Evolutionary conservation across 805 yeast genomes (phyloP), one percentile per base, ranked within the genome.

Genomic region (Danielia reshetovae): DNA sequence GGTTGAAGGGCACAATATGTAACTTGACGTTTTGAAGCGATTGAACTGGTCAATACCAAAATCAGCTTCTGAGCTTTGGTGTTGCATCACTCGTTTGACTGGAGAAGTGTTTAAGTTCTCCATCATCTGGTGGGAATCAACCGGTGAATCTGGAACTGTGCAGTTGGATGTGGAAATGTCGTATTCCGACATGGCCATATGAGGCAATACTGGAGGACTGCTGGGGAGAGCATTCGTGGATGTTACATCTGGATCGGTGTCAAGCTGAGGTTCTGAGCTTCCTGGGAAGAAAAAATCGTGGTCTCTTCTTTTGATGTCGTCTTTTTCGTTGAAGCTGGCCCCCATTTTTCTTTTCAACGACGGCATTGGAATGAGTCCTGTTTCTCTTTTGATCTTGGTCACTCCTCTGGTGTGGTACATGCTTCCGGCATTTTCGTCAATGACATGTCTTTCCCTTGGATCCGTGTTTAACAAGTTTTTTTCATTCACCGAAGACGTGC

Each of bases 21-120:
- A 45, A 13, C 52, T 42, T 2, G 65, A 60, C 19, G 43, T 36
- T 34, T 49, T 55, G 48, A 57, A 67, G 13, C 73, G 49, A 38
- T 67, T 65, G 41, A 73, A 73, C 33, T 63, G 59, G 44, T 75
- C 81, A 18, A 75, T 60, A 0, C 79, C 80, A 42, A 74, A 70
- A 39, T 67, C 74, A 7, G 72, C 57, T 17, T 65, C 72, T 8
- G 66, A 59, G 39, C 68, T 57, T 13, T 35, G 35, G 8, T 33
- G 18, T 25, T 37, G 38, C 32, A 18, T 23, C 7, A 29, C 19
- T 9, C 34, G 29, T 18, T 29, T 36, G 24, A 42, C 36, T 3
- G 48, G 46, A 1, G 46, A 41, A 3, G 49, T 44, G 24, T 37
- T 32, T 15, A 39, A 25, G 10, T 13, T 24, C 11, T 14, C 24